Evolutionary conservation across 2,329 filamentous ascomycete species (phyloP).

Genomic region (Diplodia intermedia): DNA sequence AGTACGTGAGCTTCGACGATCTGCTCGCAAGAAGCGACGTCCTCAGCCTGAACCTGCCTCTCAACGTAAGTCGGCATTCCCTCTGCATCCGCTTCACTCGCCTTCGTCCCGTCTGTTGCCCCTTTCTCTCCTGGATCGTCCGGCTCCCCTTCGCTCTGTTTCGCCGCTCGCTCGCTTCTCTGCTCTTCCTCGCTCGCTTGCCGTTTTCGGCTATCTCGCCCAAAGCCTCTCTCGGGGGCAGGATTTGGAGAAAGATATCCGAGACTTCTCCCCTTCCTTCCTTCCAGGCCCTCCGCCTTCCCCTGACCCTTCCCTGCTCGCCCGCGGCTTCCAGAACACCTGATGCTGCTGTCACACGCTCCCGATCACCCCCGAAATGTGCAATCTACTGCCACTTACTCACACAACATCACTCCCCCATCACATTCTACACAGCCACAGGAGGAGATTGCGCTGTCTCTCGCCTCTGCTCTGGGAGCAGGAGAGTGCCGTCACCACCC

Average conservation of each 20-base stretch:
- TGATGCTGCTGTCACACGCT: slow-evolving; percentile 10
- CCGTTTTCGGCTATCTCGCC: slow-evolving; percentile 28
- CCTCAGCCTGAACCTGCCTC: slow-evolving; percentile 77
- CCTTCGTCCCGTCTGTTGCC: neutral
- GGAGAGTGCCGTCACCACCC: slow-evolving; percentile 11
- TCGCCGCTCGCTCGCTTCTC: slow-evolving; percentile 17
- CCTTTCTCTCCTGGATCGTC: slow-evolving; percentile 27
- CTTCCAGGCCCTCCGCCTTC: slow-evolving; percentile 2
- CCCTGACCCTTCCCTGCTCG: slow-evolving; percentile 8
- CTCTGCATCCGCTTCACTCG: slow-evolving; percentile 7
- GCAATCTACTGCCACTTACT: slow-evolving; percentile 27
- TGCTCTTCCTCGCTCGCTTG: slow-evolving; percentile 28
- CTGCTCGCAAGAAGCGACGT: slow-evolving; percentile 75
- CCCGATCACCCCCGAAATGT: slow-evolving; percentile 24
- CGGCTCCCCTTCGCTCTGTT: slow-evolving; percentile 16
- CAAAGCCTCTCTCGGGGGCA: neutral
- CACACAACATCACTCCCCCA: slow-evolving; percentile 10
- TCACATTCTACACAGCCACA: slow-evolving; percentile 21
- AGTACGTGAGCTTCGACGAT: slow-evolving; percentile 77
- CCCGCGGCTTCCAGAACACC: slow-evolving; percentile 16
- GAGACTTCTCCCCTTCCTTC: slow-evolving; percentile 17
- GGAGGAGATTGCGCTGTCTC: slow-evolving; percentile 27
- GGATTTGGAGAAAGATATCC: slow-evolving; percentile 20
- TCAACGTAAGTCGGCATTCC: slow-evolving; percentile 68
- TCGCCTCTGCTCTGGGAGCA: neutral